Conservation (phyloP, 176 grass and related monocot genomes). For the Oryza rufipogon region DNA sequence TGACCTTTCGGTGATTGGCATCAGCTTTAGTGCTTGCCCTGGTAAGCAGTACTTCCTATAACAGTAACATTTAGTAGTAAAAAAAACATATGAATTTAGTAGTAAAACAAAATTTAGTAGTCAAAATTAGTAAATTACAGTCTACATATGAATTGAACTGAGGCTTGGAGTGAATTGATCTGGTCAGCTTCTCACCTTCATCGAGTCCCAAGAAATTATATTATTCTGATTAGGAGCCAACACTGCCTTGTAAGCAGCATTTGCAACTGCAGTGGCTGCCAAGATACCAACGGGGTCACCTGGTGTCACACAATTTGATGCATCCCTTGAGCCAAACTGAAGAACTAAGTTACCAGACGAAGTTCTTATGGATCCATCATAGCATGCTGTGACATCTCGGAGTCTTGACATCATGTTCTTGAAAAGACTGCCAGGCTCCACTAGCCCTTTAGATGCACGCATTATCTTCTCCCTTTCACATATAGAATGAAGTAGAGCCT, state of each 20-base stretch:
- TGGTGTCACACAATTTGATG: slow-evolving; percentile 40
- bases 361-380: slow-evolving; percentile 66
- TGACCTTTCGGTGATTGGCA: slow-evolving; percentile 40
- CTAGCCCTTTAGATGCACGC: slow-evolving; percentile 53
- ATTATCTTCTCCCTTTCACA: slow-evolving; percentile 59
- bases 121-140: slow-evolving; percentile 3
- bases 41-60: slow-evolving; percentile 68
- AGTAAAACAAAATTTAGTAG: not conserved
- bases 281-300: slow-evolving; percentile 70
- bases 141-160: slow-evolving; percentile 25
- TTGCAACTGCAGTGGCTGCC: slow-evolving; percentile 68
- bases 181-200: slow-evolving; percentile 54
- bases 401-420: slow-evolving; percentile 78
- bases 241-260: slow-evolving; percentile 68
- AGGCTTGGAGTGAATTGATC: slow-evolving; percentile 16
- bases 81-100: not conserved
- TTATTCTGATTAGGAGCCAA: slow-evolving; percentile 63
- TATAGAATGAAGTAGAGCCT: slow-evolving; percentile 60
- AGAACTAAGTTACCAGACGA: slow-evolving; percentile 49
- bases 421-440: slow-evolving; percentile 58
- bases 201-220: slow-evolving; percentile 50
- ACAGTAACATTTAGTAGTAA: slow-evolving; percentile 8
- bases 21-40: slow-evolving; percentile 33
- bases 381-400: slow-evolving; percentile 64
- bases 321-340: slow-evolving; percentile 23